A percentile compares a stretch with the other conserved stretches of the same genome.
phyloP scores from a whole-genome alignment of 768 basidiomycete genomes.

The Boletales sp. region DNA sequence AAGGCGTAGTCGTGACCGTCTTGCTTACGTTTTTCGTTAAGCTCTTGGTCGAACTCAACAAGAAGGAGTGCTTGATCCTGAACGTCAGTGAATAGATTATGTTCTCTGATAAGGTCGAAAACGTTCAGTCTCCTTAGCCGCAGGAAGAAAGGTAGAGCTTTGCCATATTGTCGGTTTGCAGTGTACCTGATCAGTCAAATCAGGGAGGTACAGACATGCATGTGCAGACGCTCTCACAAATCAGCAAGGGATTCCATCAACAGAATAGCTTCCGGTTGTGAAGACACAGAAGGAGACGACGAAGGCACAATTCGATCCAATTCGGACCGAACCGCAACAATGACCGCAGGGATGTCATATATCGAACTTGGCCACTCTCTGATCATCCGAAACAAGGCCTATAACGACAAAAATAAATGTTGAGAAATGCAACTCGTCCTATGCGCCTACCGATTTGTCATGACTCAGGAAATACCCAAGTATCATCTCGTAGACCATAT shows the following conservation, averaged over 20 bases:
- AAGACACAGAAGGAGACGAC: conserved; percentile 40
- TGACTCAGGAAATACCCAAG: conserved; percentile 80
- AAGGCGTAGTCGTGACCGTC: conserved; percentile 38
- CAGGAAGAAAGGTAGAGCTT: conserved; percentile 88
- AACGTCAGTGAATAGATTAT: conserved; percentile 93
- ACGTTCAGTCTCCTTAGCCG: conserved; percentile 84
- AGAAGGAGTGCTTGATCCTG: conserved; percentile 90
- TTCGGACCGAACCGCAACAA: conserved; percentile 83
- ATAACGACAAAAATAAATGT: neutral
- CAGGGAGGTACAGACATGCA: neutral
- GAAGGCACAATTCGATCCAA: conserved; percentile 61
- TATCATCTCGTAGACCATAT: conserved; percentile 93
- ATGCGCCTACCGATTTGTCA: conserved; percentile 58
- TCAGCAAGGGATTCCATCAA: conserved; percentile 97
- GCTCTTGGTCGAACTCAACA: conserved; percentile 91
- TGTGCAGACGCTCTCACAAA: conserved; percentile 46
- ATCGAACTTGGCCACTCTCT: conserved; percentile 88
- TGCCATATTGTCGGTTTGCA: conserved; percentile 87
- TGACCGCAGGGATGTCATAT: conserved; percentile 84
- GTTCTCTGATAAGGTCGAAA: conserved; percentile 89
- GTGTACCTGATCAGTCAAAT: conserved; percentile 56
- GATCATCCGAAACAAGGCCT: conserved; percentile 78
- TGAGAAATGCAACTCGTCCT: neutral
- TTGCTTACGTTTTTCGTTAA: conserved; percentile 55
- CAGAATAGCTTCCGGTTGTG: conserved; percentile 48